Evolutionary conservation across 768 basidiomycete species (phyloP), one percentile per base, ranked within the genome.

Genomic region (Boletus rex-veris): DNA sequence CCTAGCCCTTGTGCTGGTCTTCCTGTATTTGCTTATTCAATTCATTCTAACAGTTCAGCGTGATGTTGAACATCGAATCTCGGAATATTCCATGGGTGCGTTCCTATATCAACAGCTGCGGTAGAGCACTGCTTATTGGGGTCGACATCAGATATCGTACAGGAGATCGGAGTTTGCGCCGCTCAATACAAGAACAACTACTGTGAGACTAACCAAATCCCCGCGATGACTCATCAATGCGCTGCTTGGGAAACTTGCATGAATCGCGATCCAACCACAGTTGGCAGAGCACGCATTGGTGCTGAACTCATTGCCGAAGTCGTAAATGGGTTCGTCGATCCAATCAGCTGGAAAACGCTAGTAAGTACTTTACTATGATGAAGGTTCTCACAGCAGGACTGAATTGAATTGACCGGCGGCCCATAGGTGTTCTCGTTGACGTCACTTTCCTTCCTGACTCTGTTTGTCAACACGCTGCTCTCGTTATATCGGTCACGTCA

Each of bases 251-350:
- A 96, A 65, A 81, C 83, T 6, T 98, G 94, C 68, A 96, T 97
- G 95, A 86, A 89, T 72, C 86, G 91, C 54, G 95, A 98, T 76
- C 92, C 95, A 50, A 84, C 86, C 18, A 85, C 87, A 38, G 83
- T 95, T 39, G 92, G 92, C 2, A 88, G 92, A 53, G 91, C 93
- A 54, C 85, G 83, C 63, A 88, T 99, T 59, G 86, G 90, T 41
- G 94, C 95, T 53, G 93, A 98, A 77, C 84, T 97, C 53, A 86
- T 98, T 71, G 96, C 92, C 48, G 95, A 97, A 66, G 89, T 98
- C 41, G 86, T 98, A 57, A 97, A 98, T 68, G 86, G 92, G 1
- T 99, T 99, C 66, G 90, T 98, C 14, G 96, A 99, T 66, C 89
- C 90, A 45, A 95, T 99, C 72, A 93, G 89, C 69, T 98, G 94